Conservation (phyloP, 768 basidiomycete species). For the Lactarius trivialis region DNA sequence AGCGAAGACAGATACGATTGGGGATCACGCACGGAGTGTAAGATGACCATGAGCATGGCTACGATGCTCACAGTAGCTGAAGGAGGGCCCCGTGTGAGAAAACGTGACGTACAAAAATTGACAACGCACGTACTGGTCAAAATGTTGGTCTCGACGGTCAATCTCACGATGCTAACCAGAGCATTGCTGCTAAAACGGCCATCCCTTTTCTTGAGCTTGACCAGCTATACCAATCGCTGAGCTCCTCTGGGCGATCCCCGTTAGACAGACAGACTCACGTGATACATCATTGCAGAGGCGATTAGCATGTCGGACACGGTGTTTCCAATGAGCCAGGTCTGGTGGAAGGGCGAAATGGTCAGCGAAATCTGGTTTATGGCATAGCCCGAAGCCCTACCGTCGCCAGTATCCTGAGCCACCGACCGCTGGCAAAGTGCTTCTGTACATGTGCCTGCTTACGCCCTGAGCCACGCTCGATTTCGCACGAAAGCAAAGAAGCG, state of each 20-base stretch:
- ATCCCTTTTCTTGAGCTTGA: neutral
- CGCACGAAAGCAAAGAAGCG: no score
- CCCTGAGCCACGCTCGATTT: neutral
- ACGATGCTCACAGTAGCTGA: slow-evolving; percentile 4
- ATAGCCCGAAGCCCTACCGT: neutral
- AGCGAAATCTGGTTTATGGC: neutral
- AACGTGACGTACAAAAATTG: no score
- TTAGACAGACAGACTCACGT: neutral
- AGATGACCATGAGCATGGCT: neutral
- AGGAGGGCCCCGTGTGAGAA: neutral
- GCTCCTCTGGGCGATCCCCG: neutral
- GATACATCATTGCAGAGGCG: slow-evolving; percentile 3
- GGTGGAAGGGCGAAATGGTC: neutral
- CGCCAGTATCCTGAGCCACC: neutral
- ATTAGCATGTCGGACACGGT: slow-evolving; percentile 2
- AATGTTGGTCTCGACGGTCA: slow-evolving; percentile 26
- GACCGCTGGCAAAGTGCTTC: neutral
- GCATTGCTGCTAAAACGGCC: neutral
- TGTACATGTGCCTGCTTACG: neutral
- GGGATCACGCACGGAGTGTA: slow-evolving; percentile 1
- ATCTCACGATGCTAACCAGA: slow-evolving; percentile 22
- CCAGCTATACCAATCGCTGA: slow-evolving; percentile 2
- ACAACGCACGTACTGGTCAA: slow-evolving; percentile 16
- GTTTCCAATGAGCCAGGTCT: slow-evolving; percentile 11
- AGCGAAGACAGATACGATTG: neutral